A percentile compares a stretch with the other conserved stretches of the same genome.
Conservation (phyloP, 1,139 yeast species). For the Hyphopichia fennica region DNA sequence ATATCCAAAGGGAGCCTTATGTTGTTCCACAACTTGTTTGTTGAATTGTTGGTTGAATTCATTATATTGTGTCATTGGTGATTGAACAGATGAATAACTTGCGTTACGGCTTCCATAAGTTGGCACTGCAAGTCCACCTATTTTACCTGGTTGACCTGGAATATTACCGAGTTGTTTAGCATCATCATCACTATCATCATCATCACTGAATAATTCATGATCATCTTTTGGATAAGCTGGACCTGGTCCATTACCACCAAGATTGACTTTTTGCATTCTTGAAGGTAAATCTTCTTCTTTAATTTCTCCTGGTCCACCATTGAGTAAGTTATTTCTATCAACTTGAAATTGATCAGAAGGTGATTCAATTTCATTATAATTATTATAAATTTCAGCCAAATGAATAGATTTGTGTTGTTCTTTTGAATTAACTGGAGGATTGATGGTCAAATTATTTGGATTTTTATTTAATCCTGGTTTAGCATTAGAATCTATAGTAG, state of each 20-base stretch:
- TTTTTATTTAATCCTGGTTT: constrained; percentile 5
- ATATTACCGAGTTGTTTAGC: constrained; percentile 25
- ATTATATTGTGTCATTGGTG: constrained; percentile 55
- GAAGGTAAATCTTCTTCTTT: constrained; percentile 37
- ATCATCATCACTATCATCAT: constrained; percentile 19
- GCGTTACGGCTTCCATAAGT: constrained; percentile 28
- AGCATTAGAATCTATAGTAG: background rate
- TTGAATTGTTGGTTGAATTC: constrained; percentile 52
- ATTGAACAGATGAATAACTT: constrained; percentile 43
- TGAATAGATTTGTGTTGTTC: constrained; percentile 37
- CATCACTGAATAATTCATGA: constrained; percentile 39
- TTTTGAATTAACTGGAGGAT: constrained; percentile 1
- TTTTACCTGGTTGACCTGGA: constrained; percentile 6
- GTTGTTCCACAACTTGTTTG: constrained; percentile 8
- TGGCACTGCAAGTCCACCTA: constrained; percentile 24
- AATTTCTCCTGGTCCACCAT: constrained; percentile 38
- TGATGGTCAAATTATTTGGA: constrained; percentile 12
- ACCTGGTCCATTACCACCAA: constrained; percentile 14
- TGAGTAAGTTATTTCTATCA: constrained; percentile 30
- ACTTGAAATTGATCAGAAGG: constrained; percentile 43
- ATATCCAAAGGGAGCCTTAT: background rate
- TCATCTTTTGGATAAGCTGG: constrained; percentile 39
- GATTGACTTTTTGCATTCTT: constrained; percentile 28
- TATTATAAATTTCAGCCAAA: constrained; percentile 47
- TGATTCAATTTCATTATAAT: constrained; percentile 40